Evolutionary conservation across 345 rosid genomes (phyloP).

Genomic region (Brassica carinata): DNA sequence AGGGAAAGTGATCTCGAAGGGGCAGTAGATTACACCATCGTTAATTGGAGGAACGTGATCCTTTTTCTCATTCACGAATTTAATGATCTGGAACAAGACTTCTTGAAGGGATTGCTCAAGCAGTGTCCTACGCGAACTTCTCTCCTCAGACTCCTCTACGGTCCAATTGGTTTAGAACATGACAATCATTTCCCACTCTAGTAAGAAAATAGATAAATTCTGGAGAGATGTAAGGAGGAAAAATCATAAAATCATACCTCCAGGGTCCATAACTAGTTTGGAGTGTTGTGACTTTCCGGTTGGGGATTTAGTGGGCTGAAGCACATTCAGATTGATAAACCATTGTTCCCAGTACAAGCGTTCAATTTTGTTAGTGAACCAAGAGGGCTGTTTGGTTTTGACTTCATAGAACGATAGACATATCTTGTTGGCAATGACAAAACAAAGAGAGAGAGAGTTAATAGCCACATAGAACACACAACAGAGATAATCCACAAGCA

Average conservation of each 20-base stretch:
- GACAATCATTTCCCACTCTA: constrained; percentile 15
- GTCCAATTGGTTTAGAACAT: background rate
- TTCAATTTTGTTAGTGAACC: constrained; percentile 82
- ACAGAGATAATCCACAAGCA: background rate
- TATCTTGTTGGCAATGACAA: constrained; percentile 55
- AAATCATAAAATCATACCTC: constrained; percentile 48
- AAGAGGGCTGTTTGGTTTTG: constrained; percentile 78
- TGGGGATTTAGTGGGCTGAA: constrained; percentile 60
- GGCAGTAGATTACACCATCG: constrained; percentile 75
- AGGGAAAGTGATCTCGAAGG: constrained; percentile 79
- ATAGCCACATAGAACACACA: background rate
- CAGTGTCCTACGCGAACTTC: constrained; percentile 63
- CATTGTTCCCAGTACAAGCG: constrained; percentile 89
- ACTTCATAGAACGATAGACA: constrained; percentile 92
- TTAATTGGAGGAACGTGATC: constrained; percentile 92
- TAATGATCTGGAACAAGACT: constrained; percentile 87
- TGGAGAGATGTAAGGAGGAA: background rate
- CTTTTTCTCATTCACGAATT: constrained; percentile 91
- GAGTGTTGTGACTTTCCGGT: constrained; percentile 62
- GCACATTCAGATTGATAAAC: constrained; percentile 82
- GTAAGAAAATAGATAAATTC: background rate
- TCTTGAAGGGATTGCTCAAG: constrained; percentile 83
- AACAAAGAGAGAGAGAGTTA: background rate
- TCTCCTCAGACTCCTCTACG: constrained; percentile 65
- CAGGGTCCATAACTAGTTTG: constrained; percentile 63